phyloP scores from a whole-genome alignment of 352 stramenopile species.

The Pythium dissimile region DNA sequence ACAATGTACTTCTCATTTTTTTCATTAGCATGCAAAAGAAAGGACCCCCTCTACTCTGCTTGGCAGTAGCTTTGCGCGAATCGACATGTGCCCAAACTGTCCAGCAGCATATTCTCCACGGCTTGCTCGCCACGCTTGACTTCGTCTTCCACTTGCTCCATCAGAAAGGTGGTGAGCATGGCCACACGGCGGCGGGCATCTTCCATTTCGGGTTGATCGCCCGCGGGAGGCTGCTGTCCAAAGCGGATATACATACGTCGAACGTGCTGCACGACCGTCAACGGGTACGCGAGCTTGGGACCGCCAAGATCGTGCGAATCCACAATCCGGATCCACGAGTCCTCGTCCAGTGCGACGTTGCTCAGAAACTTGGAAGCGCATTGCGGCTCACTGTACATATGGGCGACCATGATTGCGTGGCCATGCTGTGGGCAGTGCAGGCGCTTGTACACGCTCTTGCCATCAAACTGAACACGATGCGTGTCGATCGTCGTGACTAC shows the following conservation, averaged over 20 bases:
- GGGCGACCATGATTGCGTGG: background rate
- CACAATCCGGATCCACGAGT: constrained; percentile 6
- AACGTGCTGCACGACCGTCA: constrained; percentile 13
- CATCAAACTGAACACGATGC: constrained; percentile 1
- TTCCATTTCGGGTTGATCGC: too few relatives aligned
- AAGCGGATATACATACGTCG: constrained; percentile 2
- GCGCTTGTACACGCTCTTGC: constrained; percentile 12
- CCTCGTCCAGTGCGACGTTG: constrained; percentile 5
- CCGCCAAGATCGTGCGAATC: background rate
- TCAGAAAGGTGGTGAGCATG: constrained; percentile 9
- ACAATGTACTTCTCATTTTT: too few relatives aligned
- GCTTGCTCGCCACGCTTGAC: constrained; percentile 1
- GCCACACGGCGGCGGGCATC: background rate
- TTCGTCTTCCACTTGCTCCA: constrained; percentile 14
- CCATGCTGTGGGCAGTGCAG: background rate
- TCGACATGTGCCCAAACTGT: background rate
- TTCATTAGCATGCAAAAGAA: too few relatives aligned
- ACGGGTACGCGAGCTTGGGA: background rate
- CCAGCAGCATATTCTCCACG: constrained; percentile 9
- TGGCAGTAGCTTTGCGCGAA: too few relatives aligned
- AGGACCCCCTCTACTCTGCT: too few relatives aligned
- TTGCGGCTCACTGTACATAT: constrained; percentile 7
- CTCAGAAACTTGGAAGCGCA: constrained; percentile 3
- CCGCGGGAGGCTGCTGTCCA: too few relatives aligned
- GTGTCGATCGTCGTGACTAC: constrained; percentile 2